Percentiles rank a stretch among this genome's conserved stretches.
Evolutionary conservation across 1,284 basidiomycete genomes (phyloP).

Genomic region (Apiotrichum brassicae): DNA sequence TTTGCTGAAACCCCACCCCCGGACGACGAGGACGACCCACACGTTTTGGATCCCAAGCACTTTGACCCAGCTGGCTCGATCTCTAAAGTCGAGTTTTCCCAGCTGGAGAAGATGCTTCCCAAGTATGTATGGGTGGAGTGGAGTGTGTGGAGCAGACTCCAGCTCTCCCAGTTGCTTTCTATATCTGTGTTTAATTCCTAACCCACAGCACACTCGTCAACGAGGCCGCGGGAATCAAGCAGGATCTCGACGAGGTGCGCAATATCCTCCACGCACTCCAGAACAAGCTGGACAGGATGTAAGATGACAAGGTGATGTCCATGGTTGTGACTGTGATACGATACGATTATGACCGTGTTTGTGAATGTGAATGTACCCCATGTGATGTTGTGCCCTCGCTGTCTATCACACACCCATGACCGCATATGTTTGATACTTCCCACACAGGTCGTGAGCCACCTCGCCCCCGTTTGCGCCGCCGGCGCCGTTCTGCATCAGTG

Average conservation of each 20-base stretch:
- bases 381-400: too few species aligned
- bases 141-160: not conserved
- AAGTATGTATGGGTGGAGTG: constrained; percentile 48
- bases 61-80: constrained; percentile 53
- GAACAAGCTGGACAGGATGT: not conserved
- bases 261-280: constrained; percentile 40
- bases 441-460: too few species aligned
- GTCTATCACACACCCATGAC: too few species aligned
- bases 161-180: too few species aligned
- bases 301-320: too few species aligned
- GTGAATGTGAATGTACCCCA: too few species aligned
- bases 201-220: constrained; percentile 49
- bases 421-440: too few species aligned
- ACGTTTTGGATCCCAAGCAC: constrained; percentile 50
- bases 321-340: too few species aligned
- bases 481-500: too few species aligned
- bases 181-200: too few species aligned
- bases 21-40: constrained; percentile 53
- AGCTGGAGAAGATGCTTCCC: constrained; percentile 54
- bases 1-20: constrained; percentile 57
- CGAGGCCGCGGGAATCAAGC: constrained; percentile 56
- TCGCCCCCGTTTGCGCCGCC: too few species aligned
- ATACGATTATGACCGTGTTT: too few species aligned
- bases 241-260: constrained; percentile 55
- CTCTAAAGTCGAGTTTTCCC: constrained; percentile 64